Base-by-base conservation (phyloP, 2,329 filamentous ascomycete species). In the Sporothrix mexicana region DNA sequence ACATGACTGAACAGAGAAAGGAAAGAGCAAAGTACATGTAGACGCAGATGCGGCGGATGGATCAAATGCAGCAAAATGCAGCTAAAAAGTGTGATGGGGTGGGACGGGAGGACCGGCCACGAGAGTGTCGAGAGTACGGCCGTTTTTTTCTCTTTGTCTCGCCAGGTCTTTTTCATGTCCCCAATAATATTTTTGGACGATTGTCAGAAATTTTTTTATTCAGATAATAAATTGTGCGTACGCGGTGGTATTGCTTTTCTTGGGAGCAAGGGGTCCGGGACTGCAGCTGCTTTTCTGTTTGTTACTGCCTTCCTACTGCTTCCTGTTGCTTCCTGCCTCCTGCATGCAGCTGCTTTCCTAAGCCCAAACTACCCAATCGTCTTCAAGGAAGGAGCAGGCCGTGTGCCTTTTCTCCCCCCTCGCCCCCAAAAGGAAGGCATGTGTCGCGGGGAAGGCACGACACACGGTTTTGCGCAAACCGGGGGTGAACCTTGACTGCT, bases 401-500 rank as follows among this genome's bases (percentile, higher is more conserved):
- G 68, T 15, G 47, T 67, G 69, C 45, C 10, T 66, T 43, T 36
- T 36, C 30, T 36, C 30, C 30, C 59, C 59, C 59, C 47, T 51
- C 47, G 25, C 47, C n/a, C 41, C 41, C 71, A 43, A 12, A 49
- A 41, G 43, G 17, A 59, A 25, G 36, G 51, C 43, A 53, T 49
- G 68, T 51, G 17, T 71, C 70, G 70, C 59, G 61, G 61, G 72
- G 72, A 73, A 73, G 68, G 68, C 25, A 53, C 68, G 41, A 70
- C 51, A 51, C 68, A 66, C 45, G 45, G 71, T 12, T 70, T 61
- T 61, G 41, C 41, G 15, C 68, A 49, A 61, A 68, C 15, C 15
- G n/a, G 67, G 64, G 47, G 47, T 36, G 15, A 25, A 36, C 9
- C 66, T 55, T 68, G 25, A 7, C 64, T 51, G 4, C 66, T 55